These are phyloP conservation scores for Trametes cubensis DNA, from an alignment of 768 basidiomycete genomes.

Conservation along the genomic window DNA sequence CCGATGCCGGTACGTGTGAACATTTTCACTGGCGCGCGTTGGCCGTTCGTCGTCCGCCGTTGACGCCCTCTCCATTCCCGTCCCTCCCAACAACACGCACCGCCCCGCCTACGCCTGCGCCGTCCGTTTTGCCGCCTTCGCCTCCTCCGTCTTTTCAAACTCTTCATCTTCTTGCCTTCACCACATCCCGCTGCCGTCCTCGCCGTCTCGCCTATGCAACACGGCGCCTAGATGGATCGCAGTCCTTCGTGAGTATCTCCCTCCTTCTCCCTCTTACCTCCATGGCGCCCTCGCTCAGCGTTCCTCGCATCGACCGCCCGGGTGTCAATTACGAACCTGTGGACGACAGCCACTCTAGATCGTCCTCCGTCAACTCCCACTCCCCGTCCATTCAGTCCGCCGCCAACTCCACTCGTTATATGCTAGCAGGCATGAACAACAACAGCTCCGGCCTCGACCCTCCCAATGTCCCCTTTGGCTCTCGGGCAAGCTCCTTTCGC, in stretches of 20 bases:
- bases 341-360: slow-evolving; percentile 29
- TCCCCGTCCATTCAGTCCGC: slow-evolving; percentile 40
- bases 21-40: slow-evolving; percentile 1
- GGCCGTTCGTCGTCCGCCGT: slow-evolving; percentile 15
- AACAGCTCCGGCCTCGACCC: slow-evolving; percentile 39
- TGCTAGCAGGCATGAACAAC: slow-evolving; percentile 42
- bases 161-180: slow-evolving; percentile 1
- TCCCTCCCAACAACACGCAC: slow-evolving; percentile 4
- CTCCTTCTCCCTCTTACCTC: slow-evolving; percentile 10
- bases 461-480: slow-evolving; percentile 44
- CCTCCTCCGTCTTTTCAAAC: not conserved
- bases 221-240: slow-evolving; percentile 31
- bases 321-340: slow-evolving; percentile 20
- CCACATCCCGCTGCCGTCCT: slow-evolving; percentile 1
- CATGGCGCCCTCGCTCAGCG: slow-evolving; percentile 19
- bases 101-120: not conserved
- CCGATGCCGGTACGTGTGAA: slow-evolving; percentile 28
- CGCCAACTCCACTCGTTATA: slow-evolving; percentile 51
- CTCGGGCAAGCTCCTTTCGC: slow-evolving; percentile 28
- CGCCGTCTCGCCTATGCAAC: slow-evolving; percentile 24
- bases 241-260: slow-evolving; percentile 26
- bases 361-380: slow-evolving; percentile 42
- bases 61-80: slow-evolving; percentile 18
- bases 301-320: slow-evolving; percentile 3
- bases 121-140: not conserved